Percentiles rank a stretch among this genome's conserved stretches.
Conservation (phyloP, 768 basidiomycete species). For the Amanita polypyramis region DNA sequence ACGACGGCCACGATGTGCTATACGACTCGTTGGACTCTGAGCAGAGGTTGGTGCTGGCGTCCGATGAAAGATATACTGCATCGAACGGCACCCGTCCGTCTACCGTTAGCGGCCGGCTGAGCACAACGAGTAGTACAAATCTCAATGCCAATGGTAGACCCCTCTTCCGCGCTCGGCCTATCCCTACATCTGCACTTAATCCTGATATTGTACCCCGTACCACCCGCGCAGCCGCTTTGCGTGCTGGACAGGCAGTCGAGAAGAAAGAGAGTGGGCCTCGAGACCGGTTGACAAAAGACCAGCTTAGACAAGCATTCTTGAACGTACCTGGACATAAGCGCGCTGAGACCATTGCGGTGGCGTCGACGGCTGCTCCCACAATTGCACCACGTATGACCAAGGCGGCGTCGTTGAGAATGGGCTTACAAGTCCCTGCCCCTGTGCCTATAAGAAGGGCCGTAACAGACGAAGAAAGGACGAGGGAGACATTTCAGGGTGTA, state of each 20-base stretch:
- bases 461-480: conserved; percentile 18
- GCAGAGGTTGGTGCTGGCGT: conserved; percentile 23
- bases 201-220: conserved; percentile 74
- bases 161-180: conserved; percentile 53
- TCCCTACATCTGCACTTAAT: conserved; percentile 48
- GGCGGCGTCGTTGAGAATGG: conserved; percentile 61
- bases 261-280: conserved; percentile 34
- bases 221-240: conserved; percentile 64
- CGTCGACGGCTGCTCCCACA: conserved; percentile 61
- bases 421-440: conserved; percentile 29
- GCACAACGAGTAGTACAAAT: conserved; percentile 18
- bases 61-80: conserved; percentile 31
- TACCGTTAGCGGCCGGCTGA: conserved; percentile 23
- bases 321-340: conserved; percentile 83
- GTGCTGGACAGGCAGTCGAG: conserved; percentile 46
- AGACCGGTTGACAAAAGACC: conserved; percentile 48
- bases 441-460: conserved; percentile 28
- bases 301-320: conserved; percentile 52
- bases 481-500: conserved; percentile 57
- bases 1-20: conserved; percentile 30
- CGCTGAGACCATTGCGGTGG: conserved; percentile 51
- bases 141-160: conserved; percentile 33
- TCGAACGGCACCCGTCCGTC: conserved; percentile 35
- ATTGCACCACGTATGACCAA: conserved; percentile 70
- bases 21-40: conserved; percentile 36